phyloP scores from a whole-genome alignment of 129 eudicot genomes.

The Helichrysum umbraculigerum region DNA sequence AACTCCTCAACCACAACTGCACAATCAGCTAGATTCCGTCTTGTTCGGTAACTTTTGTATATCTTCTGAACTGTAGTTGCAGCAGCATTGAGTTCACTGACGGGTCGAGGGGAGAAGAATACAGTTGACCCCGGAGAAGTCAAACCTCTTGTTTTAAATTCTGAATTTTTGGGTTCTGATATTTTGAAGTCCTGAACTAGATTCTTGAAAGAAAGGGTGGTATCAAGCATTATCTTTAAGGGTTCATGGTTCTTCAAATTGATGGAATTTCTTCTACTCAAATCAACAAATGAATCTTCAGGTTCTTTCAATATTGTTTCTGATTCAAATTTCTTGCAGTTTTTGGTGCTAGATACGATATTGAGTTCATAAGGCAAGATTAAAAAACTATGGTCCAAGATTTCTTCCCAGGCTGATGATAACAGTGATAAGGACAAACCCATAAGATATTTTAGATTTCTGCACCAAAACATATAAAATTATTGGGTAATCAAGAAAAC shows the following conservation, averaged over 20 bases:
- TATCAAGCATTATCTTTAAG: conserved; percentile 55
- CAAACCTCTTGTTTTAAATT: conserved; percentile 30
- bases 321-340: conserved; percentile 38
- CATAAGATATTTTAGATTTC: conserved; percentile 34
- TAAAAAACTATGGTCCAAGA: conserved; percentile 35
- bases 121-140: conserved; percentile 61
- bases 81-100: conserved; percentile 88
- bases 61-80: conserved; percentile 80
- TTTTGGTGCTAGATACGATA: conserved; percentile 26
- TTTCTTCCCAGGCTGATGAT: conserved; percentile 62
- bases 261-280: conserved; percentile 43
- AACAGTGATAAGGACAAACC: conserved; percentile 60
- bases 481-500: not conserved
- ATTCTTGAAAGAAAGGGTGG: conserved; percentile 70
- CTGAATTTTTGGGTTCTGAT: conserved; percentile 24
- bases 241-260: conserved; percentile 47
- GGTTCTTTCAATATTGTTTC: conserved; percentile 36
- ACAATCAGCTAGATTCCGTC: conserved; percentile 91
- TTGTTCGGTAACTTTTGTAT: conserved; percentile 81
- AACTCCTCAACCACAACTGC: conserved; percentile 94
- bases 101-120: conserved; percentile 78
- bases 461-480: conserved; percentile 9
- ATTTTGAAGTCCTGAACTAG: conserved; percentile 47
- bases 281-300: conserved; percentile 15
- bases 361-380: conserved; percentile 30